Evolutionary conservation across 192 early-diverging fungal genomes (phyloP), one percentile per base, ranked within the genome.

Genomic region (Glomus cerebriforme): DNA sequence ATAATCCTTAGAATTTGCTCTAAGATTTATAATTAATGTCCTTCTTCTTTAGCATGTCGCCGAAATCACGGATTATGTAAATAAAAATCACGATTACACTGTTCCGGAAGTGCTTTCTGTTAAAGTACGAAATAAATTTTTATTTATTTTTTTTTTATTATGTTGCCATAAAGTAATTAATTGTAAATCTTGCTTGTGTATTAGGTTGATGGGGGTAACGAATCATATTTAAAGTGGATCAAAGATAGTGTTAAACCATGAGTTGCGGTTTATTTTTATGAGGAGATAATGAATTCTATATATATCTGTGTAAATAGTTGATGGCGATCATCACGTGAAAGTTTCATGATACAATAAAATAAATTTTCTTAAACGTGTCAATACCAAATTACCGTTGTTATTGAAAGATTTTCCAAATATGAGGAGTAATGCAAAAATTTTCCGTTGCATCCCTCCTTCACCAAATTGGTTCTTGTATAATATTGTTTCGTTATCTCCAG

Each of bases 391-490:
- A 39, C 37, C 7, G 37, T 39, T 12, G 0, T 1, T 43, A 43
- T 43, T 43, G 37, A 43, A 43, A 1, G 39, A n/a, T n/a, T n/a
- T n/a, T n/a, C n/a, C n/a, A n/a, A 54, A n/a, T 0, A 54, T 54
- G 49, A 54, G 22, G 17, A 22, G 22, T 1, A 54, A 54, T n/a
- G 17, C 49, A 22, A 54, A 54, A 17, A n/a, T 54, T 54, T 54
- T 22, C 49, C 49, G 34, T 8, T 68, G 34, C 34, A 67, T 78
- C 12, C 76, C 76, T 32, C 76, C 76, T 45, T 63, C 76, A 39
- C 64, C 76, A 27, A 78, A 78, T 32, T 78, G 76, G 76, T 67
- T 67, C 35, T 59, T 64, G 3, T 54, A 37, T 37, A 78, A 78
- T 29, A 64, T 62, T 31, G n/a, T 26, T 45, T 63, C 63, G 19